phyloP scores from a whole-genome alignment of 805 yeast species.

The Saturnispora dispora region DNA sequence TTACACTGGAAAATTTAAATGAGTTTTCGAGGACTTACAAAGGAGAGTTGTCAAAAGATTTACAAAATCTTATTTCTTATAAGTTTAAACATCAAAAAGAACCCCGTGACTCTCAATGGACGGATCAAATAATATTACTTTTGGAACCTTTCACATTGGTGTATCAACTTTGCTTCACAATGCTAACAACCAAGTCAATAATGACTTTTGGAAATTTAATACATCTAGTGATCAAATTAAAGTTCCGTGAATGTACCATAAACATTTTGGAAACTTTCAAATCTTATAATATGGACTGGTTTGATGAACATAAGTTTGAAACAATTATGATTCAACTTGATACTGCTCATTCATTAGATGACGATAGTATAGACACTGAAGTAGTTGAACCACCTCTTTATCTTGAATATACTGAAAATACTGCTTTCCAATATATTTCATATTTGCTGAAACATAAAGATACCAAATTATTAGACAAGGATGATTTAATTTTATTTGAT shows the following conservation, averaged over 20 bases:
- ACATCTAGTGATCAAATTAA: not conserved
- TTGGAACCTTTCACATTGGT: not conserved
- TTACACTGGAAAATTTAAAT: not conserved
- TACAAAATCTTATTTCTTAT: not conserved
- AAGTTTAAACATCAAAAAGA: not conserved
- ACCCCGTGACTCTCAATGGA: not conserved
- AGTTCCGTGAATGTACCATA: not conserved
- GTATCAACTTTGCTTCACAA: not conserved
- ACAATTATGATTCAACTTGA: not conserved
- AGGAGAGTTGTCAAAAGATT: not conserved
- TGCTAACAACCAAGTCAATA: not conserved
- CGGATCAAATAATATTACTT: not conserved
- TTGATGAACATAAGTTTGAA: not conserved
- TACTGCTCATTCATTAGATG: not conserved
- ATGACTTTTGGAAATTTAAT: not conserved
- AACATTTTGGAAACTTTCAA: not conserved
- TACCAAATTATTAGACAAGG: not conserved
- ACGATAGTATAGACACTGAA: not conserved
- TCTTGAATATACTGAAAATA: slow-evolving; percentile 3
- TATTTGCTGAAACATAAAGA: not conserved
- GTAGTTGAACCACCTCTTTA: slow-evolving; percentile 9
- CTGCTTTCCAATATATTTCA: not conserved
- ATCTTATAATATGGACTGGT: not conserved
- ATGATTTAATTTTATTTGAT: slow-evolving; percentile 8
- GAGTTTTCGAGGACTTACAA: not conserved